A percentile compares a stretch with the other conserved stretches of the same genome.
Evolutionary conservation across 306 rosid genomes (phyloP).

Genomic region (Quercus parvula): DNA sequence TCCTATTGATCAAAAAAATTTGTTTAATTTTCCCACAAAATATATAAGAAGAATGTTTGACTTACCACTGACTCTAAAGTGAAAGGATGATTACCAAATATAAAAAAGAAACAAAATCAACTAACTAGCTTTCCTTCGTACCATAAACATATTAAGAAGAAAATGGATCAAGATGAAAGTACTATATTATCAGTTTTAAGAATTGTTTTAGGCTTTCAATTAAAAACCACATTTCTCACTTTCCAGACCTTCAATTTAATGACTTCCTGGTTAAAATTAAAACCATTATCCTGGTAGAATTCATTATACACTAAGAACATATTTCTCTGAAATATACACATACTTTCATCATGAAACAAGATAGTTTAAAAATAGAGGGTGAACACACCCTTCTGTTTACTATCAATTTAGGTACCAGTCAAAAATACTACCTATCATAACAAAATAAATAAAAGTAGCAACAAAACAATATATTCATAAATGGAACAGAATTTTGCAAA

Average conservation of each 20-base stretch:
- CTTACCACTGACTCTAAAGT: background rate
- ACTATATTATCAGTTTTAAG: background rate
- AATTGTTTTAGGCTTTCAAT: background rate
- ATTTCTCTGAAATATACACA: background rate
- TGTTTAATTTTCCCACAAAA: background rate
- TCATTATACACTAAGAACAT: background rate
- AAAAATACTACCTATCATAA: background rate
- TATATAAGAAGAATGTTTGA: background rate
- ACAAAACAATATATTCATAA: background rate
- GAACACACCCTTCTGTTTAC: background rate
- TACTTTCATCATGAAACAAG: background rate
- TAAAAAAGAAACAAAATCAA: background rate
- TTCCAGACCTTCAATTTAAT: background rate
- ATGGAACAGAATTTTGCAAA: conserved; percentile 4
- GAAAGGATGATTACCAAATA: background rate
- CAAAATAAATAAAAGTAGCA: background rate
- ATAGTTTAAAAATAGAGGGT: background rate
- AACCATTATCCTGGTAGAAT: background rate
- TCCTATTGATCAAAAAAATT: background rate
- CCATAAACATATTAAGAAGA: background rate
- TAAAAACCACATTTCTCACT: background rate
- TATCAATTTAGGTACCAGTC: background rate
- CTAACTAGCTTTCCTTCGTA: background rate
- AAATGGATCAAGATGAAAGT: no score
- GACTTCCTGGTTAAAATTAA: background rate